A percentile compares a stretch with the other conserved stretches of the same genome.
phyloP scores from a whole-genome alignment of 176 grass and related monocot species.

The Miscanthus lutarioriparius region DNA sequence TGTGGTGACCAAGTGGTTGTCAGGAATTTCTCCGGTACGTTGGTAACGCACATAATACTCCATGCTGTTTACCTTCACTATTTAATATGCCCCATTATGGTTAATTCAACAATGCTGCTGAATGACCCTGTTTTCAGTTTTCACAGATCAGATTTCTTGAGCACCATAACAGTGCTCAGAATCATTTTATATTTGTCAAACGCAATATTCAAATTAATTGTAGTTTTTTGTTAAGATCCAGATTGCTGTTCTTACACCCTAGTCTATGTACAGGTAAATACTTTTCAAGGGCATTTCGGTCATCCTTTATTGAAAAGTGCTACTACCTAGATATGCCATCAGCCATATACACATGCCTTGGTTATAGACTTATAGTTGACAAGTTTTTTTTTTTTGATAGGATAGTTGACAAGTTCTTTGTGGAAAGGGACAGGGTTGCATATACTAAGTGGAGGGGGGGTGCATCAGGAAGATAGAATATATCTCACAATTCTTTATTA shows the following conservation, averaged over 20 bases:
- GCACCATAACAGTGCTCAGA: not conserved
- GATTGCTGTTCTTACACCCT: not conserved
- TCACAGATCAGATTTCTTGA: slow-evolving; percentile 19
- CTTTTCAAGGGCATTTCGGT: not conserved
- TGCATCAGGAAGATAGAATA: too few relatives aligned
- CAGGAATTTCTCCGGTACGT: slow-evolving; percentile 77
- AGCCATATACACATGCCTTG: not conserved
- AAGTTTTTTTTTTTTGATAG: too few relatives aligned
- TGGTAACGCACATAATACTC: not conserved
- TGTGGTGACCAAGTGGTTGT: slow-evolving; percentile 97
- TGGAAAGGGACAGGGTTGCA: too few relatives aligned
- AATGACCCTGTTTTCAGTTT: not conserved
- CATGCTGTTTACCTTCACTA: not conserved
- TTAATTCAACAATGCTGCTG: slow-evolving; percentile 10
- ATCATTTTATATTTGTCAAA: not conserved
- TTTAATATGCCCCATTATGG: not conserved
- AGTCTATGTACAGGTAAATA: slow-evolving; percentile 7
- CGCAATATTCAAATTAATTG: slow-evolving; percentile 1
- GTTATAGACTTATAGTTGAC: not conserved
- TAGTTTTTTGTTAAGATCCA: not conserved
- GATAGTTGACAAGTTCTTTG: too few relatives aligned
- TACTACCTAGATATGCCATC: not conserved
- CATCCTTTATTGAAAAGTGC: not conserved
- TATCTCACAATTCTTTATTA: too few relatives aligned
- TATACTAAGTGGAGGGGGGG: too few relatives aligned